Base-by-base conservation (phyloP, 352 stramenopile species). In the Globisporangium nodosum region DNA sequence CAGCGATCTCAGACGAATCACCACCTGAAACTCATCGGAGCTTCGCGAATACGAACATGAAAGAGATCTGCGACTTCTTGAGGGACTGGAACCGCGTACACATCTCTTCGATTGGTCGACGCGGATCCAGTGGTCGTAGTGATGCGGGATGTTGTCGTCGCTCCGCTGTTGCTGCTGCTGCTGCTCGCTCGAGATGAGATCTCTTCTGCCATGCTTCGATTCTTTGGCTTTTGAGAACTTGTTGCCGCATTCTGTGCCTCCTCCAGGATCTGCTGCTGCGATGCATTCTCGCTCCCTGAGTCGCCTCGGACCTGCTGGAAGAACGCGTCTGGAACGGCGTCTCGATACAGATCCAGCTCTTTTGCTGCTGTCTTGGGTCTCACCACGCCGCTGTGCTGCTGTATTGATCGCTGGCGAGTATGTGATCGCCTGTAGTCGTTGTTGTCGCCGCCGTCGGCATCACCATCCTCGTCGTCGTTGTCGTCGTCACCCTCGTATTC, bases 11-110 rank as follows among this genome's bases (percentile, higher is more conserved):
- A 40, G 35, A 11, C 7, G 35, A 40, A 40, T 11, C 9, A 7
- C 3, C 35, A 15, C 11, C 4, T 40, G 11, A 18, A 20, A 0
- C 11, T 33, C 18, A 20, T 8, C 4, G 30, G 16, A 21, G 3
- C 31, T 45, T 31, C 12, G 53, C 40, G 13, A 33, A 37, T 20
- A 37, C 63, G 27, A 67, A 92, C 79, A 46, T 70, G 68, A 33
- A 92, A 86, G 42, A 92, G 52, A 2, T 77, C 55, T 33, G 81
- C 66, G 46, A 92, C 70, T 51, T 90, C 77, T 39, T 61, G 63
- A 0, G 81, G 81, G 11, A 91, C 76, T 12, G 54, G 40, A 0
- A 86, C 46, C 53, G 61, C 68, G 48, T 73, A 80, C 39, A 69
- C 65, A 11, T 51, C 18, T 49, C 18, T 24, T 37, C n/a, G 16